Evolutionary conservation across 306 rosid species (phyloP), one percentile per base, ranked within the genome.

Genomic region (Castanea sativa): DNA sequence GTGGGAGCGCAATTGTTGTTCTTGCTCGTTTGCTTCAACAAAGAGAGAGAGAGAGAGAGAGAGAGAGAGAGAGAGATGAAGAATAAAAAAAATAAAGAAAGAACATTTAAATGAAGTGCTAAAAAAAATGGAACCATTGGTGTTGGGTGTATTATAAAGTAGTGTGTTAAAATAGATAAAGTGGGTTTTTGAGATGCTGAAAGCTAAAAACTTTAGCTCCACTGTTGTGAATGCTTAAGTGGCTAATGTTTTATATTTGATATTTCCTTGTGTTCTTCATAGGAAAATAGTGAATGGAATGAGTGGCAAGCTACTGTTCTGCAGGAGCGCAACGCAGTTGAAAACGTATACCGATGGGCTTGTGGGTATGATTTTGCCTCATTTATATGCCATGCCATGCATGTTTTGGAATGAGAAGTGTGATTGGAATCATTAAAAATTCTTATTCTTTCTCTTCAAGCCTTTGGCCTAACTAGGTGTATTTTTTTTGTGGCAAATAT

Each of bases 291-390:
- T 43, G 97, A 91, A 76, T 96, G 99, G 99, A 90, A 81, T 33
- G 98, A 90, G 65, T 96, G 99, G 99, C 96, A 91, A 79, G 77
- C 89, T 74, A 90, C 92, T 49, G 85, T 86, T 82, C 84, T 96
- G 80, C 96, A 91, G 82, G 96, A 90, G 73, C 99, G 99, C 73
- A 93, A 93, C 78, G 84, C 85, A 59, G 93, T 96, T 90, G 98
- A 93, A 84, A 96, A 93, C 78, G 98, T 96, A 55, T 89, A 88
- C 77, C 85, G 90, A 69, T 96, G 99, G 99, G 94, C 91, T 82
- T 96, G 99, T 27, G 99, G 99, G 99, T 96, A 88, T 85, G 93
- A 81, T 75, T 51, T 76, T 49, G 67, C 55, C 74, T 73, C 72
- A 65, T 60, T 51, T 73, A 73, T 56, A 64, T 78, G 23, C 78